These are phyloP conservation scores for Cyathus striatus DNA, from an alignment of 768 basidiomycete species.

Conservation along the genomic window DNA sequence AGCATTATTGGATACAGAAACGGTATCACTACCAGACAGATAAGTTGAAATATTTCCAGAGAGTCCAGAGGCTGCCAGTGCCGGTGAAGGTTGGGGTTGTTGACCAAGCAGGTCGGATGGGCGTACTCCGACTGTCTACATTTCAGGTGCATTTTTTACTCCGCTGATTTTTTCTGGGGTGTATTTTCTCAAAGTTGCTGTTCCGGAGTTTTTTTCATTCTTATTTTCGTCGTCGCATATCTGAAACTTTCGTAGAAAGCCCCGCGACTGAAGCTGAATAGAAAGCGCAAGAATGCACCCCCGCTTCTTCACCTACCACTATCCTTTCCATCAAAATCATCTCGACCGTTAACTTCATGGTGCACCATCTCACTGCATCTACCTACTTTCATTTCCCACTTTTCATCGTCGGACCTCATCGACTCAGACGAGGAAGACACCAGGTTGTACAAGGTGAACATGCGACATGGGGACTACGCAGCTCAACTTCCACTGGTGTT, in stretches of 20 bases:
- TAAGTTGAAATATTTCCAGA: no score
- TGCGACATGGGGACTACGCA: neutral
- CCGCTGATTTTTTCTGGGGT: neutral
- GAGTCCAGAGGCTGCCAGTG: no score
- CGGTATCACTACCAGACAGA: no score
- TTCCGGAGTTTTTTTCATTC: no score
- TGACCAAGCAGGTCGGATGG: conserved; percentile 54
- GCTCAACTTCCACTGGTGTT: neutral
- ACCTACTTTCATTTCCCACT: conserved; percentile 54
- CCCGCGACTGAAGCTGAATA: conserved; percentile 42
- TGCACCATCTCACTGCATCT: conserved; percentile 59
- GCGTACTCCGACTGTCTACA: conserved; percentile 65
- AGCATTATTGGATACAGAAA: no score
- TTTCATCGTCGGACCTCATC: conserved; percentile 42
- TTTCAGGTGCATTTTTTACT: conserved; percentile 58
- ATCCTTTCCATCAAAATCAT: conserved; percentile 50
- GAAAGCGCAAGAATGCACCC: conserved; percentile 21
- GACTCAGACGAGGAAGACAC: conserved; percentile 14
- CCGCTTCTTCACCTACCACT: conserved; percentile 72
- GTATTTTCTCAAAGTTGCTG: no score
- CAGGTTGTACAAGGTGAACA: conserved; percentile 1
- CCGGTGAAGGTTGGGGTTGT: conserved; percentile 63
- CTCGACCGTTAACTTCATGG: conserved; percentile 65
- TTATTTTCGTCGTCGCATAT: neutral
- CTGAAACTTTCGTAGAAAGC: conserved; percentile 35